phyloP scores from a whole-genome alignment of 331 rosid species.

The Stylosanthes scabra region DNA sequence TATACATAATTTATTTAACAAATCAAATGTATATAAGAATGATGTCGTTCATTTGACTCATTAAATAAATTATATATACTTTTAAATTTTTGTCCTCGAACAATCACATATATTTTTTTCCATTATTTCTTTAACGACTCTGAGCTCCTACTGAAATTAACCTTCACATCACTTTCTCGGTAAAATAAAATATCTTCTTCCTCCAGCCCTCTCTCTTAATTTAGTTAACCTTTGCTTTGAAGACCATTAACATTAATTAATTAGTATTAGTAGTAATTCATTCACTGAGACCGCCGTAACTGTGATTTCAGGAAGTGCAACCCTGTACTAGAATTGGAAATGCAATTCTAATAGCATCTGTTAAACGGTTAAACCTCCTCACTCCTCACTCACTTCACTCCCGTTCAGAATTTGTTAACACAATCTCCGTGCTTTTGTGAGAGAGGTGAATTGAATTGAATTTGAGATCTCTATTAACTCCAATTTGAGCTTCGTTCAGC shows the following conservation, averaged over 20 bases:
- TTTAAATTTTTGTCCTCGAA: too few species aligned
- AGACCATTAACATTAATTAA: not conserved
- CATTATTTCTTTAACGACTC: too few species aligned
- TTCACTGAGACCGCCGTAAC: not conserved
- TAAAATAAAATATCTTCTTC: too few species aligned
- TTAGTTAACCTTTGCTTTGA: not conserved
- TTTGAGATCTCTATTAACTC: constrained; percentile 22
- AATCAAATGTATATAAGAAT: too few species aligned
- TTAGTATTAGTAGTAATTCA: not conserved
- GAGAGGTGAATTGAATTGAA: constrained; percentile 27
- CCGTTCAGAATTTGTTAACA: constrained; percentile 48
- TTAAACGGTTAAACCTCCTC: not conserved
- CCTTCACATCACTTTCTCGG: too few species aligned
- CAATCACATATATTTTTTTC: too few species aligned
- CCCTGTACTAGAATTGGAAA: not conserved
- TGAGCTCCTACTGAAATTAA: too few species aligned
- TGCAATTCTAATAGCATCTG: not conserved
- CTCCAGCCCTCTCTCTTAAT: not conserved
- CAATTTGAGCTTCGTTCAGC: not conserved
- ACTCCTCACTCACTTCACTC: not conserved
- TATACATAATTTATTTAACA: too few species aligned
- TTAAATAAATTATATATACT: too few species aligned
- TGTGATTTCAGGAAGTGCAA: not conserved
- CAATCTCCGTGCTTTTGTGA: constrained; percentile 16
- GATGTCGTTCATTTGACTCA: too few species aligned